Evolutionary conservation across 768 basidiomycete species (phyloP), one percentile per base, ranked within the genome.

Genomic region (Podaxis sp.): DNA sequence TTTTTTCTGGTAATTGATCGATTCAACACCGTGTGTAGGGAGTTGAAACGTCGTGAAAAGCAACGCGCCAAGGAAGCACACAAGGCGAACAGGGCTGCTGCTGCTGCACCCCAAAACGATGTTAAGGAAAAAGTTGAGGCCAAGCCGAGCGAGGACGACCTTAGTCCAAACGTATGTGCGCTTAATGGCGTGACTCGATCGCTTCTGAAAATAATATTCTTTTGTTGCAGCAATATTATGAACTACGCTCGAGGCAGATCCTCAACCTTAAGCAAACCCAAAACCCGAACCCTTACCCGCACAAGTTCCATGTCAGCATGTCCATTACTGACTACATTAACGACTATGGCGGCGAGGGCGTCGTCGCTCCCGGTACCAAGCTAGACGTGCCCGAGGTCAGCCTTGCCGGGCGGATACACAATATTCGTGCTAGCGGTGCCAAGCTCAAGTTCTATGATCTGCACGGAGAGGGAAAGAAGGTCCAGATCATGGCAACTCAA

Each of bases 371-470:
- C 24, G 92, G 91, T 24, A 77, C 80, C 70, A 89, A 87, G 79
- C 78, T 92, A 1, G 82, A 88, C 8, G 79, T 75, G 3, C 74
- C 74, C 3, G 77, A 64, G 1, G 92, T 90, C 70, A 82, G 80
- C 55, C 80, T 99, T 37, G 94, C 97, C 38, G 97, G 97, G 5
- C 85, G 97, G 56, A 87, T 99, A 59, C 93, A 96, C 74, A 94
- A 89, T 69, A 95, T 97, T 66, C 88, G 97, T 24, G 81, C 84
- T 40, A 88, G 87, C 13, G 87, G 93, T 28, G 78, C 85, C 71
- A 96, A 95, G 83, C 84, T 99, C 58, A 82, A 84, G 56, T 99
- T 99, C 76, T 99, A 98, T 75, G 97, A 98, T 74, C 78, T 99
- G 17, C 91, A 93, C 69, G 88, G 90, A 7, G 96, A 99, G 74